Percentiles rank a stretch among this genome's conserved stretches.
Evolutionary conservation across 306 rosid genomes (phyloP).

Genomic region (Vigna unguiculata): DNA sequence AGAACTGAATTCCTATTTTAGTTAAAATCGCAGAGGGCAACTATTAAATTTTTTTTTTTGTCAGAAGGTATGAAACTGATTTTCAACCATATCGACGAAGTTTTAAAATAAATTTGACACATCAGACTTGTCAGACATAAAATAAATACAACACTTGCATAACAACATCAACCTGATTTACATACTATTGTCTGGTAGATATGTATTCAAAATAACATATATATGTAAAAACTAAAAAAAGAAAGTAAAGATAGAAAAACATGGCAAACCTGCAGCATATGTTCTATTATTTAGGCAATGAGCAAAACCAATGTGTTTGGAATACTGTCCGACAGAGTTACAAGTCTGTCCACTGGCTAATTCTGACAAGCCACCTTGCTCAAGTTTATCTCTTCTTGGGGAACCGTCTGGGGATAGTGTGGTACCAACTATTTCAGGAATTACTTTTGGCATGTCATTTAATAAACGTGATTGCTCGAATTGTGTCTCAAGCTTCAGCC

Average conservation of each 20-base stretch:
- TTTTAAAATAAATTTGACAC: neutral
- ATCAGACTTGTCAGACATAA: neutral
- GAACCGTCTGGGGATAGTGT: constrained; percentile 48
- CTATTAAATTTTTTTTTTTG: neutral
- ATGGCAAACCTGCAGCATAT: constrained; percentile 50
- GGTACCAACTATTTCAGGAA: constrained; percentile 58
- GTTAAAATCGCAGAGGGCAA: neutral
- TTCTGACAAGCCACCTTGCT: constrained; percentile 43
- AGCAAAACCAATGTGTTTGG: constrained; percentile 37
- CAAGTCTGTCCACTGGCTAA: constrained; percentile 39
- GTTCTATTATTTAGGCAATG: constrained; percentile 37
- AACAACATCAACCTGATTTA: neutral
- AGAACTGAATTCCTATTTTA: neutral
- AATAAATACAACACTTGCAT: neutral
- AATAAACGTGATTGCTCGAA: constrained; percentile 66
- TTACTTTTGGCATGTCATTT: constrained; percentile 57
- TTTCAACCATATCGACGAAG: neutral
- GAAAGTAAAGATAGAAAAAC: constrained; percentile 25
- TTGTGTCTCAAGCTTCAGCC: constrained; percentile 57
- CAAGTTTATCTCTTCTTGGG: constrained; percentile 45
- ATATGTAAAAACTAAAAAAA: neutral
- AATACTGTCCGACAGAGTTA: constrained; percentile 35
- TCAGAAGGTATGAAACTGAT: neutral
- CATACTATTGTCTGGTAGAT: neutral
- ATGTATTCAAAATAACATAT: neutral